These are phyloP conservation scores for Globisporangium paroecandrum DNA, from an alignment of 352 stramenopile genomes.

Conservation along the genomic window DNA sequence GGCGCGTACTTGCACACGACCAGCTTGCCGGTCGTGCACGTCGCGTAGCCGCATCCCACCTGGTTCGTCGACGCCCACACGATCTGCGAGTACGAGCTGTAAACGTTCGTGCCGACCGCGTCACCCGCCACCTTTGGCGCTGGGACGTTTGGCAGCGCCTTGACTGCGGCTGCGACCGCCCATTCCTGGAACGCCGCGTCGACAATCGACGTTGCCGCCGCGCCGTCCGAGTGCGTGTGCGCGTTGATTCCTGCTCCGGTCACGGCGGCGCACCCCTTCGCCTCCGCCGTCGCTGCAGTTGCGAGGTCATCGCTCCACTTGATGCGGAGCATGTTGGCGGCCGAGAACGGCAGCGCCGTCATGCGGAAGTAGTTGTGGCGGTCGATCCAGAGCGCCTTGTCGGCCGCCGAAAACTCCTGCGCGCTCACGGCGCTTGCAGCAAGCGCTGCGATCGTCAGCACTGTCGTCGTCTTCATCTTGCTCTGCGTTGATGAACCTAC, in stretches of 20 bases:
- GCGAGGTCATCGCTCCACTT: slow-evolving; percentile 53
- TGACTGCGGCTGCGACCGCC: slow-evolving; percentile 51
- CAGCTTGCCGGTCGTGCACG: slow-evolving; percentile 34
- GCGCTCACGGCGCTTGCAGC: slow-evolving; percentile 1
- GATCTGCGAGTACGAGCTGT: slow-evolving; percentile 77
- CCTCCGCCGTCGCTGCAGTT: slow-evolving; percentile 31
- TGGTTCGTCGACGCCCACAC: slow-evolving; percentile 59
- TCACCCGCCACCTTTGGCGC: slow-evolving; percentile 44
- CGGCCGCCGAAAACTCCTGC: slow-evolving; percentile 27
- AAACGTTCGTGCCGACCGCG: slow-evolving; percentile 46
- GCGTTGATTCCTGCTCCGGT: slow-evolving; percentile 42
- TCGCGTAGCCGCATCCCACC: slow-evolving; percentile 56
- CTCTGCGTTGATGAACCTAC: neutral
- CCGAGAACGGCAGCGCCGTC: slow-evolving; percentile 59
- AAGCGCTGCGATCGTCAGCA: slow-evolving; percentile 6
- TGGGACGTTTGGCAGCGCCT: slow-evolving; percentile 37
- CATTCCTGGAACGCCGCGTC: slow-evolving; percentile 58
- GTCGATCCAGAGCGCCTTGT: slow-evolving; percentile 69
- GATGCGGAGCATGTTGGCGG: slow-evolving; percentile 63
- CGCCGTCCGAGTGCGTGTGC: slow-evolving; percentile 32
- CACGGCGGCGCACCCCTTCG: slow-evolving; percentile 33
- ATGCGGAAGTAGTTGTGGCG: slow-evolving; percentile 80
- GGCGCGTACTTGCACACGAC: slow-evolving; percentile 67
- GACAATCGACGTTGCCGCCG: slow-evolving; percentile 25
- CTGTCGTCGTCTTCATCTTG: slow-evolving; percentile 18